phyloP scores from a whole-genome alignment of 2,329 filamentous ascomycete genomes.

The Colletotrichum sp. region DNA sequence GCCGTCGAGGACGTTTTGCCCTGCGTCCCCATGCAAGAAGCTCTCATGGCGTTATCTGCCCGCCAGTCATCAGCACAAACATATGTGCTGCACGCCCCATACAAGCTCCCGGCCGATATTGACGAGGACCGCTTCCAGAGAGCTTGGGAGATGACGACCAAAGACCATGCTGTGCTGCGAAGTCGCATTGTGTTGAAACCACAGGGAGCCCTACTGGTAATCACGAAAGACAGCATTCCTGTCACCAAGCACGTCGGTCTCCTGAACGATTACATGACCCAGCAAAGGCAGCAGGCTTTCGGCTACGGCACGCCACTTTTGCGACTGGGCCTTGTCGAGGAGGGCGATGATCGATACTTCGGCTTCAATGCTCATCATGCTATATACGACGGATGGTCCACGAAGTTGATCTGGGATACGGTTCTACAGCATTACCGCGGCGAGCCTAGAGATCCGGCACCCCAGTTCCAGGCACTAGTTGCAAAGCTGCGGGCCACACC shows the following conservation, averaged over 20 bases:
- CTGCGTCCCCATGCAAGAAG: background rate
- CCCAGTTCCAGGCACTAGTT: background rate
- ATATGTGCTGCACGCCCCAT: constrained; percentile 17
- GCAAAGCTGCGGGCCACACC: background rate
- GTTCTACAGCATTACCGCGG: background rate
- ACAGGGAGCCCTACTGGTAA: background rate
- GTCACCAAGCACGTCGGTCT: background rate
- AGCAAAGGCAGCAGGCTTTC: background rate
- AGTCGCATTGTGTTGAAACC: constrained; percentile 21
- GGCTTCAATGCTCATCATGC: constrained; percentile 24
- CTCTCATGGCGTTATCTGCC: constrained; percentile 19
- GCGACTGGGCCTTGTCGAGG: background rate
- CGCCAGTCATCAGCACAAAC: constrained; percentile 16
- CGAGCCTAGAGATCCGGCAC: background rate
- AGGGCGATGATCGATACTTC: background rate
- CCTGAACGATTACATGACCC: background rate
- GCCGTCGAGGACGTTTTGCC: background rate
- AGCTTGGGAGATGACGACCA: constrained; percentile 22
- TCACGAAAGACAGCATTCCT: background rate
- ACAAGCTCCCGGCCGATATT: background rate
- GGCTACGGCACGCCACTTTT: background rate
- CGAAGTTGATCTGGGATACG: background rate
- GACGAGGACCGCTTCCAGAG: constrained; percentile 16
- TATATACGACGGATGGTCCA: constrained; percentile 22
- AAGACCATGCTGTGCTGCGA: constrained; percentile 18